Evolutionary conservation across 2,329 filamentous ascomycete species (phyloP).

Genomic region (Penicillium sp.): DNA sequence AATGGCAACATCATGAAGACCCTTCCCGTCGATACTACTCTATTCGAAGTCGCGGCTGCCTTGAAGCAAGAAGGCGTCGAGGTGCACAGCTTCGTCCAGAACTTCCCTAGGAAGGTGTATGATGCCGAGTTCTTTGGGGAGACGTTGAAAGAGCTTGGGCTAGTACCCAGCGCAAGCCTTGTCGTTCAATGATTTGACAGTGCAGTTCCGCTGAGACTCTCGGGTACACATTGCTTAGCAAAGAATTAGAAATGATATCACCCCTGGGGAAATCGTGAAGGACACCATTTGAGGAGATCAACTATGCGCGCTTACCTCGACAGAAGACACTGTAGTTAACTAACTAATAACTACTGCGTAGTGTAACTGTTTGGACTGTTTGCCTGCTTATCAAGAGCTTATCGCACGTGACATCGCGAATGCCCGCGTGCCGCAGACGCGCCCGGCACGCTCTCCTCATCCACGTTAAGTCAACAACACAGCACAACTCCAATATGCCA

Average conservation of each 20-base stretch:
- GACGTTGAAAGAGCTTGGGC: slow-evolving; percentile 84
- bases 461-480: slow-evolving; percentile 9
- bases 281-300: background rate
- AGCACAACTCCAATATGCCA: slow-evolving; percentile 38
- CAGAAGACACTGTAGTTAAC: no score
- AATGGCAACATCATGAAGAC: slow-evolving; percentile 79
- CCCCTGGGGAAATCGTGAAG: background rate
- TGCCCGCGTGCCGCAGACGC: slow-evolving; percentile 23
- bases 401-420: slow-evolving; percentile 34
- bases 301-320: no score
- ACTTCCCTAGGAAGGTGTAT: slow-evolving; percentile 81
- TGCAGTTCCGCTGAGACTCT: background rate
- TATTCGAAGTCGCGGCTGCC: slow-evolving; percentile 83
- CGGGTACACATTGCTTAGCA: slow-evolving; percentile 4
- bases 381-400: slow-evolving; percentile 3
- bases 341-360: no score
- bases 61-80: slow-evolving; percentile 66
- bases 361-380: background rate
- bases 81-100: slow-evolving; percentile 74
- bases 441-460: slow-evolving; percentile 14
- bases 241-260: slow-evolving; percentile 10
- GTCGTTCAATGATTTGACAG: slow-evolving; percentile 53
- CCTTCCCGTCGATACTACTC: slow-evolving; percentile 78
- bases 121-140: slow-evolving; percentile 73
- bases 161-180: slow-evolving; percentile 85